Percentiles rank a stretch among this genome's conserved stretches.
Evolutionary conservation across 1,284 basidiomycete genomes (phyloP).

Genomic region (Ganoderma sinense): DNA sequence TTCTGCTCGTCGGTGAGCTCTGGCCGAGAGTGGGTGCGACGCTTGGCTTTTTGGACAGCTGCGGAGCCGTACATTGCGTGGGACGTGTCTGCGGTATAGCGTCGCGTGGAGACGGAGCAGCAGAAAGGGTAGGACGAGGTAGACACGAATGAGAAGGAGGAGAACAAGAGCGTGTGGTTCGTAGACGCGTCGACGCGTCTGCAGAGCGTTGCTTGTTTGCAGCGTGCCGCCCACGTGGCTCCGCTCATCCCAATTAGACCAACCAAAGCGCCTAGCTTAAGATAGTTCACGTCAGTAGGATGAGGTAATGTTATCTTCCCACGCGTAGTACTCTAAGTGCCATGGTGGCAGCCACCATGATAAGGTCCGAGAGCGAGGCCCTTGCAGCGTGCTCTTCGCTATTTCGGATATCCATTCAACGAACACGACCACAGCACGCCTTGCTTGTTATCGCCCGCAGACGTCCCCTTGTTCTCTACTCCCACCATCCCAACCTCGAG

Average conservation of each 20-base stretch:
- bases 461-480: constrained; percentile 1
- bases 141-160: constrained; percentile 8
- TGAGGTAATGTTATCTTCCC: constrained; percentile 18
- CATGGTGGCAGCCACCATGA: neutral
- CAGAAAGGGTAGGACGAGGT: neutral
- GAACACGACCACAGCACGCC: constrained; percentile 9
- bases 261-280: neutral
- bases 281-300: neutral
- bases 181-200: constrained; percentile 29
- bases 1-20: constrained; percentile 95
- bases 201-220: constrained; percentile 13
- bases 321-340: neutral
- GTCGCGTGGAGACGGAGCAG: constrained; percentile 17
- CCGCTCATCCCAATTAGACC: neutral
- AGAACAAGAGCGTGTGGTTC: neutral
- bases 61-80: constrained; percentile 70
- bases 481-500: constrained; percentile 3
- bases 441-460: constrained; percentile 7
- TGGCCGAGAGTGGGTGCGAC: constrained; percentile 74
- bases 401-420: neutral
- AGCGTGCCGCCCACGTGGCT: constrained; percentile 23
- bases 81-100: neutral
- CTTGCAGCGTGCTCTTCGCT: neutral
- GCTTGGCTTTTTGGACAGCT: constrained; percentile 76
- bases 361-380: constrained; percentile 8